phyloP scores from a whole-genome alignment of 306 rosid genomes.

The Hippophae rhamnoides region DNA sequence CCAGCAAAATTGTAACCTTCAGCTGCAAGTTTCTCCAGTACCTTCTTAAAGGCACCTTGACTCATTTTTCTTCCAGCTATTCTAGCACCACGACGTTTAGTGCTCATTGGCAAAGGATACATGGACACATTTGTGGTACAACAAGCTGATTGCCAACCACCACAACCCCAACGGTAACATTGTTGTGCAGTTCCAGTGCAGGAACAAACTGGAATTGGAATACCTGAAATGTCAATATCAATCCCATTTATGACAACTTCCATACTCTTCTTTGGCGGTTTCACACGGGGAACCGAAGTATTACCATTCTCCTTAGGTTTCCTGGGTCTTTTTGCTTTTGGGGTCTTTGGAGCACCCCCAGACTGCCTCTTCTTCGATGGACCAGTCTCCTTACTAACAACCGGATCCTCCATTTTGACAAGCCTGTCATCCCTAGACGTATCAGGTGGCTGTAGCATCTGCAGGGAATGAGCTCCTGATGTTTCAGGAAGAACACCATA shows the following conservation, averaged over 20 bases:
- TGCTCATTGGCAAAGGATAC: slow-evolving; percentile 95
- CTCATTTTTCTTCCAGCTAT: slow-evolving; percentile 99
- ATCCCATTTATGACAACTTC: slow-evolving; percentile 78
- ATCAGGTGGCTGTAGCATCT: slow-evolving; percentile 46
- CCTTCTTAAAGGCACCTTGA: slow-evolving; percentile 98
- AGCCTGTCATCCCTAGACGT: slow-evolving; percentile 51
- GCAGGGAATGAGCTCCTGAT: slow-evolving; percentile 52
- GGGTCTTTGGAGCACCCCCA: slow-evolving; percentile 52
- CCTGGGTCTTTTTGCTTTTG: slow-evolving; percentile 72
- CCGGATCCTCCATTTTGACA: slow-evolving; percentile 45
- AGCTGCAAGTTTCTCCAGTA: slow-evolving; percentile 88
- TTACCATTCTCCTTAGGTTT: slow-evolving; percentile 53
- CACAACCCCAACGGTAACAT: slow-evolving; percentile 95
- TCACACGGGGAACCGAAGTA: slow-evolving; percentile 55
- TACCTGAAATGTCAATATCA: slow-evolving; percentile 69
- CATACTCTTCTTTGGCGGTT: slow-evolving; percentile 64
- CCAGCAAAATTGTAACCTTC: slow-evolving; percentile 85
- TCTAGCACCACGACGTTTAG: slow-evolving; percentile 93
- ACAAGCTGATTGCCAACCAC: slow-evolving; percentile 99
- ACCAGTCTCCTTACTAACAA: slow-evolving; percentile 47
- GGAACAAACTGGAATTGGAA: slow-evolving; percentile 86
- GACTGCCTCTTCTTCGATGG: slow-evolving; percentile 63
- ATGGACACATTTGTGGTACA: slow-evolving; percentile 77
- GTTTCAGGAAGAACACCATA: slow-evolving; percentile 60
- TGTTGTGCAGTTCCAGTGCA: slow-evolving; percentile 90